phyloP scores from a whole-genome alignment of 768 basidiomycete species.

The Leccinum sublutescens region DNA sequence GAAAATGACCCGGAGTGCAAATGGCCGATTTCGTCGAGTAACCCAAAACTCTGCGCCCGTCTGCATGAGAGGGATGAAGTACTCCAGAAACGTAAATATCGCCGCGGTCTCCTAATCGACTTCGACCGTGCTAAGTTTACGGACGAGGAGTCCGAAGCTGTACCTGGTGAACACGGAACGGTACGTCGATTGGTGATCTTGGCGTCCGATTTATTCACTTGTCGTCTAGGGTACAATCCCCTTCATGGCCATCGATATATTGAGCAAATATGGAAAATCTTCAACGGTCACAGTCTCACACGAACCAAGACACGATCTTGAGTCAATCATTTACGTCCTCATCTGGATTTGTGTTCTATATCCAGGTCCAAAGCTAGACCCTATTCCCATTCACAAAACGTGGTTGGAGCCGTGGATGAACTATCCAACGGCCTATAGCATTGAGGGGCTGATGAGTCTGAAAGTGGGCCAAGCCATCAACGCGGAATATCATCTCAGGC shows the following conservation, averaged over 20 bases:
- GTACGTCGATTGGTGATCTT: not conserved
- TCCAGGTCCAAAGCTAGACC: not conserved
- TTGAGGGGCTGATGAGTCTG: not conserved
- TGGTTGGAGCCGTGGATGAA: not conserved
- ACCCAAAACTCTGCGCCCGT: not conserved
- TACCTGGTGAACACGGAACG: not conserved
- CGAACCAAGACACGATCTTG: not conserved
- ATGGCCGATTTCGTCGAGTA: not conserved
- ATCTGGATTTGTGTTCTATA: not conserved
- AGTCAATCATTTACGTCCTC: not conserved
- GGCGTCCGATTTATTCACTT: not conserved
- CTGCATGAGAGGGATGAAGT: not conserved
- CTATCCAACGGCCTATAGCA: not conserved
- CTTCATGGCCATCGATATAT: constrained; percentile 5
- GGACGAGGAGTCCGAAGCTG: not conserved
- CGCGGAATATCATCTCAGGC: no score
- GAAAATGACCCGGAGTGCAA: not conserved
- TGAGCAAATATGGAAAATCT: not conserved
- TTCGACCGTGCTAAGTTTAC: constrained; percentile 1
- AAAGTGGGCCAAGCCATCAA: not conserved
- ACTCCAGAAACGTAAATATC: not conserved
- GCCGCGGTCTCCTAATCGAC: constrained; percentile 2
- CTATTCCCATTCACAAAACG: not conserved
- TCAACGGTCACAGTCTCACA: not conserved
- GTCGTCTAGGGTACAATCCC: constrained; percentile 1